These are phyloP conservation scores for Pezicula rhizophila DNA, from an alignment of 2,329 filamentous ascomycete species.

Conservation along the genomic window DNA sequence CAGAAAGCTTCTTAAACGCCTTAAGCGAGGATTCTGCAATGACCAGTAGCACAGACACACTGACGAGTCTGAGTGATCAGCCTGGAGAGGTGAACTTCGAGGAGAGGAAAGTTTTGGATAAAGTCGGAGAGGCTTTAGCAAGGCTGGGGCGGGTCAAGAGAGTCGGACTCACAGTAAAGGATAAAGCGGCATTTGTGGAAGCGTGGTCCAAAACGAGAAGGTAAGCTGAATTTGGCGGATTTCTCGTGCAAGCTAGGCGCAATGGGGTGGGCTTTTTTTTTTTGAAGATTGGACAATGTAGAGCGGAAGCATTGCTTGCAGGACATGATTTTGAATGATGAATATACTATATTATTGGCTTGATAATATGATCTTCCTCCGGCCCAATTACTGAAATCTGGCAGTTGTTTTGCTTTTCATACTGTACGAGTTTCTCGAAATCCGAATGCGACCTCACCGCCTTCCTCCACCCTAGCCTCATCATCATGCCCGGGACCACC, in stretches of 20 bases:
- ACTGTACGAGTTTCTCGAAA: too few species aligned
- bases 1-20: conserved; percentile 22
- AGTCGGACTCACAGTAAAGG: conserved; percentile 74
- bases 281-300: background rate
- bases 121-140: conserved; percentile 80
- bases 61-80: conserved; percentile 21
- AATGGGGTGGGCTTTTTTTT: background rate
- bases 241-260: conserved; percentile 2
- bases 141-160: conserved; percentile 81
- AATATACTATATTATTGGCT: background rate
- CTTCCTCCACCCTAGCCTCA: too few species aligned
- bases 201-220: conserved; percentile 50
- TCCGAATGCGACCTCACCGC: too few species aligned
- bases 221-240: conserved; percentile 3
- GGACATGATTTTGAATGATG: background rate
- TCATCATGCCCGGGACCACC: too few species aligned
- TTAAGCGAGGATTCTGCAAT: conserved; percentile 21
- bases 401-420: too few species aligned
- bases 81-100: conserved; percentile 30
- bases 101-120: conserved; percentile 69
- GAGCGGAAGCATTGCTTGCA: background rate
- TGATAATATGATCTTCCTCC: background rate
- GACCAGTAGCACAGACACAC: conserved; percentile 25
- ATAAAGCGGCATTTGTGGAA: conserved; percentile 78
- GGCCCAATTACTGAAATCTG: background rate